A percentile compares a stretch with the other conserved stretches of the same genome.
Evolutionary conservation across 495 filamentous ascomycete species (phyloP).

Genomic region (Xylaria venustula): DNA sequence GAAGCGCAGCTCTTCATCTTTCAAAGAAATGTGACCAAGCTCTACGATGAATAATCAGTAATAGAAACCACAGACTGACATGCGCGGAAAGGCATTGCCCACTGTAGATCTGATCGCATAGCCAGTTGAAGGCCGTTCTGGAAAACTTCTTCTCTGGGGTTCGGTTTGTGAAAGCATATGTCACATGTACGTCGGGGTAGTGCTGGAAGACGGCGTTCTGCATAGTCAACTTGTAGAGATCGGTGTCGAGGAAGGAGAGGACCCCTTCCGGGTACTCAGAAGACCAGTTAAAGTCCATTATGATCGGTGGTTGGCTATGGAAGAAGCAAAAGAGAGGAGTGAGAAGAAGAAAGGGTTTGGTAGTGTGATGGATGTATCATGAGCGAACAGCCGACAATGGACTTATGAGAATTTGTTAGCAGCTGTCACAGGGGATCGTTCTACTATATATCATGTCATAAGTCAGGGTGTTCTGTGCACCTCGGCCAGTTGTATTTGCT

Average conservation of each 20-base stretch:
- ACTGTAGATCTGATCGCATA: slow-evolving; percentile 79
- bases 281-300: slow-evolving; percentile 57
- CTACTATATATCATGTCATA: background rate
- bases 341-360: too few species aligned
- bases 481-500: background rate
- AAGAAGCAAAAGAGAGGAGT: background rate
- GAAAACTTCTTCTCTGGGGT: slow-evolving; percentile 91
- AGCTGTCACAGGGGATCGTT: background rate
- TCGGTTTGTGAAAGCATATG: slow-evolving; percentile 91
- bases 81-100: slow-evolving; percentile 17
- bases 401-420: background rate
- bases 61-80: background rate
- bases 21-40: slow-evolving; percentile 73
- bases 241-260: slow-evolving; percentile 90
- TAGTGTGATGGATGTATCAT: too few species aligned
- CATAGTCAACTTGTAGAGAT: slow-evolving; percentile 99
- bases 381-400: too few species aligned
- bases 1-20: slow-evolving; percentile 74
- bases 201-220: slow-evolving; percentile 92
- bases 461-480: background rate
- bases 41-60: slow-evolving; percentile 34
- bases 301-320: background rate
- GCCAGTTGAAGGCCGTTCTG: slow-evolving; percentile 79
- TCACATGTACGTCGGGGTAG: slow-evolving; percentile 81
- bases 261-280: slow-evolving; percentile 66